Conservation (phyloP, 768 basidiomycete genomes). For the Clavaria fumosa region DNA sequence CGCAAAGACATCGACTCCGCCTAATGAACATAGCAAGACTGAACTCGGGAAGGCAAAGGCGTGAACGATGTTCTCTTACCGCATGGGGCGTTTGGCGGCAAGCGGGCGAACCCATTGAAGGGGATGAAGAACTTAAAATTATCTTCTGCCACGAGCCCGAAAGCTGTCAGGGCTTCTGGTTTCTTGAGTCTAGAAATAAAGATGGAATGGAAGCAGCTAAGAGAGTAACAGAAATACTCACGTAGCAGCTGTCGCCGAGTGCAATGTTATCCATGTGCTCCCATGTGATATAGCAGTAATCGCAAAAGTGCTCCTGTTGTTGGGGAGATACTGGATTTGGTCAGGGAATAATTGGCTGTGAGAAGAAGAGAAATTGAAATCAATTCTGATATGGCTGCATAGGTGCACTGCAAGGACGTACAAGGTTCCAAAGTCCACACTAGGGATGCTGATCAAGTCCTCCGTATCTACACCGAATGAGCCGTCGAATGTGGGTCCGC, state of each 20-base stretch:
- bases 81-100: slow-evolving; percentile 12
- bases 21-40: too few species aligned
- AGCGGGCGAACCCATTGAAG: slow-evolving; percentile 15
- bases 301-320: slow-evolving; percentile 1
- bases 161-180: slow-evolving; percentile 17
- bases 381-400: slow-evolving; percentile 12
- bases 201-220: neutral
- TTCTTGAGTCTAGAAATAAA: slow-evolving; percentile 16
- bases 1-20: too few species aligned
- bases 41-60: too few species aligned
- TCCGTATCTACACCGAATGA: slow-evolving; percentile 22
- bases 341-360: slow-evolving; percentile 24
- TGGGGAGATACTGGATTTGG: slow-evolving; percentile 17
- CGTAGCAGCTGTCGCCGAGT: slow-evolving; percentile 11
- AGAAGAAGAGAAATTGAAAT: neutral
- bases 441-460: slow-evolving; percentile 20
- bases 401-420: slow-evolving; percentile 11
- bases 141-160: slow-evolving; percentile 19
- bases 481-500: slow-evolving; percentile 22
- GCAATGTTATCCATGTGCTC: slow-evolving; percentile 17
- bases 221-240: neutral
- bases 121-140: slow-evolving; percentile 16
- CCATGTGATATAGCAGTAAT: slow-evolving; percentile 16
- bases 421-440: slow-evolving; percentile 22
- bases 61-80: slow-evolving; percentile 7